These are phyloP conservation scores for Agaricus sinodeliciosus DNA, from an alignment of 768 basidiomycete genomes.

Conservation along the genomic window DNA sequence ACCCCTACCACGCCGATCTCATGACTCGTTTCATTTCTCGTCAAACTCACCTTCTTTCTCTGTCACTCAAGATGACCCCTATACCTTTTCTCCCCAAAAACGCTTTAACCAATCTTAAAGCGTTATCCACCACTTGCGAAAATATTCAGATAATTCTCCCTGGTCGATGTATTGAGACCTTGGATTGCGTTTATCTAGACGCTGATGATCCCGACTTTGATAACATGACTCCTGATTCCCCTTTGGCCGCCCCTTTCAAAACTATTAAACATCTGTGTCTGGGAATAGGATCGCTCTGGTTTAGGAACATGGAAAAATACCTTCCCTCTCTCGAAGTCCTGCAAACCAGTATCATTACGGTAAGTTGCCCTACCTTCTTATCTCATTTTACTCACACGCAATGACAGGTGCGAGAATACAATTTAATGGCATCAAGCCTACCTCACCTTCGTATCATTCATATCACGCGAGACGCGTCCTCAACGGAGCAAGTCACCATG, in stretches of 20 bases:
- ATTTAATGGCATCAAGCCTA: not conserved
- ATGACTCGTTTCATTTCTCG: not conserved
- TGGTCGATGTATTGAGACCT: not conserved
- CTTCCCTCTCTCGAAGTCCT: slow-evolving; percentile 1
- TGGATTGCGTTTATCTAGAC: slow-evolving; percentile 2
- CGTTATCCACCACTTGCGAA: not conserved
- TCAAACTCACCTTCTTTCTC: not conserved
- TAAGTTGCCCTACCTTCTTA: not conserved
- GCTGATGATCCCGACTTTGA: slow-evolving; percentile 1
- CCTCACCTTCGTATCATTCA: not conserved
- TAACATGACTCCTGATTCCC: not conserved
- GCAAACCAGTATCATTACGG: not conserved
- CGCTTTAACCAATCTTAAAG: not conserved
- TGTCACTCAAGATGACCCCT: slow-evolving; percentile 4
- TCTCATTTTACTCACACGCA: not conserved
- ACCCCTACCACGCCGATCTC: not conserved
- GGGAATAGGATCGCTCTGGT: not conserved
- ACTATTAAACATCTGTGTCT: not conserved
- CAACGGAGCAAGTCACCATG: not conserved
- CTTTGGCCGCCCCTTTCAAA: not conserved
- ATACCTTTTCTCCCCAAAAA: not conserved
- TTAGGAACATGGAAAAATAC: not conserved
- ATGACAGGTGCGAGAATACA: not conserved
- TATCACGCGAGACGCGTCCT: not conserved
- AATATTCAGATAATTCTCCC: not conserved